phyloP scores from a whole-genome alignment of 257 asterid genomes.

The Solanum stenotomum region DNA sequence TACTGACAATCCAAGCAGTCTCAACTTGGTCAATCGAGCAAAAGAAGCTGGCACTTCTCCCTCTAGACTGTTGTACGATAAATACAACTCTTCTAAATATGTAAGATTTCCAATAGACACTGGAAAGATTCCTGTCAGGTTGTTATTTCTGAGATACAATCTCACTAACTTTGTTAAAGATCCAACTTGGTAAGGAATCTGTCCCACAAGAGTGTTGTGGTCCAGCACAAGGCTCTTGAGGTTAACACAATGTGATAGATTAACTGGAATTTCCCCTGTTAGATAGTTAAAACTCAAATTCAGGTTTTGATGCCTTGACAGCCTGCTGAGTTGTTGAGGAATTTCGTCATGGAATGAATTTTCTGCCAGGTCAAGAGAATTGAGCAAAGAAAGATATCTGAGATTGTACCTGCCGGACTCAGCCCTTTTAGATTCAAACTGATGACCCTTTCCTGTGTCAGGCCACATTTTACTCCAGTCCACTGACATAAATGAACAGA shows the following conservation, averaged over 20 bases:
- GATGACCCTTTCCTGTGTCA: conserved; percentile 13
- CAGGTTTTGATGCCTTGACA: conserved; percentile 13
- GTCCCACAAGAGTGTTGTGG: conserved; percentile 23
- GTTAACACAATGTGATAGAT: conserved; percentile 16
- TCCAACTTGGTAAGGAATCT: conserved; percentile 13
- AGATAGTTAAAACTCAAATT: not conserved
- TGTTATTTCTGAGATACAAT: conserved; percentile 33
- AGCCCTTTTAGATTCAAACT: conserved; percentile 22
- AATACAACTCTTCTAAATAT: conserved; percentile 18
- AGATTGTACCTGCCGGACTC: conserved; percentile 17
- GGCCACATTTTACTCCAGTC: conserved; percentile 32
- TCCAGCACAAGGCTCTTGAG: conserved; percentile 19
- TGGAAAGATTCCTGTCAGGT: conserved; percentile 39
- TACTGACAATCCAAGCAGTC: conserved; percentile 11
- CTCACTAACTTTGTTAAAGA: conserved; percentile 2
- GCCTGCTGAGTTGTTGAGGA: conserved; percentile 14
- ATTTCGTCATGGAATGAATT: conserved; percentile 27
- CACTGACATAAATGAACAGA: conserved; percentile 28
- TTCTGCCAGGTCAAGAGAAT: conserved; percentile 28
- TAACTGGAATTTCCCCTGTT: conserved; percentile 12
- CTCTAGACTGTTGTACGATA: conserved; percentile 26
- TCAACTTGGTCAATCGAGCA: conserved; percentile 12
- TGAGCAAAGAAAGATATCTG: conserved; percentile 32
- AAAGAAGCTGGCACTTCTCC: conserved; percentile 28
- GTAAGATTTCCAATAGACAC: conserved; percentile 43